Base-by-base conservation (phyloP, 2,329 filamentous ascomycete species). In the Colletotrichum caudatum region DNA sequence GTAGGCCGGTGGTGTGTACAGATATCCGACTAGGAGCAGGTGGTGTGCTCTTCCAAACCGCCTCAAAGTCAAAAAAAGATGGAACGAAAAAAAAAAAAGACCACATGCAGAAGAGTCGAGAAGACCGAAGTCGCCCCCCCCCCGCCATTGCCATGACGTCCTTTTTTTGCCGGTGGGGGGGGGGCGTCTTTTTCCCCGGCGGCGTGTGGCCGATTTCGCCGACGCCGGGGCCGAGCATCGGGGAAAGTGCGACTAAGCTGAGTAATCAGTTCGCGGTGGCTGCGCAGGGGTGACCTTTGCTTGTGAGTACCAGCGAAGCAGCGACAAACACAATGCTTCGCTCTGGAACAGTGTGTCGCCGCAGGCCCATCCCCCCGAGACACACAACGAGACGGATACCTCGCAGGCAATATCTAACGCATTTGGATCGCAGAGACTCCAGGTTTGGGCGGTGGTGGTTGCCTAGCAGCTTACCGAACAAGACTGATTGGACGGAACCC, bases 181-280 rank as follows among this genome's bases (percentile, higher is more conserved):
- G 65, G 59, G 50, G 37, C 53, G 54, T 20, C 35, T 54, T 41
- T 60, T 54, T 41, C 56, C 29, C 69, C 65, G 66, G 54, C 69
- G 69, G 69, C 69, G 65, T 69, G 41, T 56, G 54, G 51, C 69
- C 69, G 65, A 72, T 57, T 57, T 69, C 60, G 69, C 69, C 69
- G 69, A 72, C 50, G 54, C 69, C 69, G 69, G 69, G 69, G 59
- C 66, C 69, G 69, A 72, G 64, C 16, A 37, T 72, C 69, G 65
- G 65, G 59, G 33, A 41, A 16, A 16, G 26, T 46, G 67, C 67
- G 64, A 71, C 68, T 18, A 63, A 18, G 69, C 69, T 71, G 44
- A 71, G 63, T 69, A 56, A 71, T 71, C 54, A 60, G 29, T 39
- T 33, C 59, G n/a, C 60, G 59, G 53, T 59, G 44, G 54, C 39